A percentile compares a stretch with the other conserved stretches of the same genome.
Conservation (phyloP, 805 yeast genomes). For the Maudiozyma turicensis region DNA sequence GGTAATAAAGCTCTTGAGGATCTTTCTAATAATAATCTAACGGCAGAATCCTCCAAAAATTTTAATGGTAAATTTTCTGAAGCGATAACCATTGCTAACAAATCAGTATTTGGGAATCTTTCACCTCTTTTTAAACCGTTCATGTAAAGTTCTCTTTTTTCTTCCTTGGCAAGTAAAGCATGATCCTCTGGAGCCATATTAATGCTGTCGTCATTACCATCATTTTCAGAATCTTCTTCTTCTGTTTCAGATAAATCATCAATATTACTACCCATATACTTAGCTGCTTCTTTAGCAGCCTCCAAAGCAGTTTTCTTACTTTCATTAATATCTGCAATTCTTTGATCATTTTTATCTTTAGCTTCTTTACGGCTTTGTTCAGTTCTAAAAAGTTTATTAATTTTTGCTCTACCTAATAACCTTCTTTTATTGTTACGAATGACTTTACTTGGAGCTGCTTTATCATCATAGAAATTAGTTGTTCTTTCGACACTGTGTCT, state of each 20-base stretch:
- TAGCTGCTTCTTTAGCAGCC: background rate
- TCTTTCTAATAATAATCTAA: slow-evolving; percentile 6
- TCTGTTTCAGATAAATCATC: background rate
- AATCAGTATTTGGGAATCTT: slow-evolving; percentile 8
- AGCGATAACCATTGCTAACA: slow-evolving; percentile 12
- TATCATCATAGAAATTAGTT: background rate
- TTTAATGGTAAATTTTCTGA: slow-evolving; percentile 13
- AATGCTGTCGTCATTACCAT: background rate
- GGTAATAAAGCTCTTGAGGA: slow-evolving; percentile 3
- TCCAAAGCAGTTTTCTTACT: background rate
- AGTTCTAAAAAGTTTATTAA: no score
- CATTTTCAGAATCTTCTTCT: background rate
- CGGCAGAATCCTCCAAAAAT: slow-evolving; percentile 7
- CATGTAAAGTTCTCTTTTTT: background rate
- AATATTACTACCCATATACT: background rate
- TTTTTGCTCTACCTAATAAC: no score
- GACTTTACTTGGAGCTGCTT: no score
- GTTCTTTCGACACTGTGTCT: background rate
- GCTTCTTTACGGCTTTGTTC: no score
- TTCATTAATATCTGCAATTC: background rate
- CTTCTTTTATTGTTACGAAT: no score
- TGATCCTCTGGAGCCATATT: background rate
- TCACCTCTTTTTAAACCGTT: slow-evolving; percentile 1
- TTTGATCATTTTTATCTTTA: no score
- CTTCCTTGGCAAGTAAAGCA: background rate